Evolutionary conservation across 2,329 filamentous ascomycete genomes (phyloP).

Genomic region (Magnaporthiopsis poae): DNA sequence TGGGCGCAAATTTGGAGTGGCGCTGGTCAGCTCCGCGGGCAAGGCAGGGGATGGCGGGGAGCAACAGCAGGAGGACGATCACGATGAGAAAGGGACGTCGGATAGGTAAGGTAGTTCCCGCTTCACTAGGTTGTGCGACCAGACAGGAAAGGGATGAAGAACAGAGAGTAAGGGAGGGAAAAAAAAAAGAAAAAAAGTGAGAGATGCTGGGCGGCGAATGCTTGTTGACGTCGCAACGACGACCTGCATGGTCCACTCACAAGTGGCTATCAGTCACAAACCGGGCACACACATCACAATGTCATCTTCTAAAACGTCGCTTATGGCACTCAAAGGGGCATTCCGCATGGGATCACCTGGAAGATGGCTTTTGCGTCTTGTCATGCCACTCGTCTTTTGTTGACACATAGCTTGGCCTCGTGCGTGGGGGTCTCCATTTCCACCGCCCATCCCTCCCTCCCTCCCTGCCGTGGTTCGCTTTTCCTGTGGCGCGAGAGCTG

Average conservation of each 20-base stretch:
- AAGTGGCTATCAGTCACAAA: not conserved
- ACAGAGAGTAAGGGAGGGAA: not conserved
- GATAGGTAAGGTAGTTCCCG: not conserved
- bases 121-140: not conserved
- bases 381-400: not conserved
- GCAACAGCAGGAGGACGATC: no score
- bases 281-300: not conserved
- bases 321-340: not conserved
- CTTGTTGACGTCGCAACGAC: not conserved
- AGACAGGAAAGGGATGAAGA: not conserved
- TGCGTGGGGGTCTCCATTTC: not conserved
- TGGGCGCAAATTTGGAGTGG: no score
- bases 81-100: not conserved
- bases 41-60: no score
- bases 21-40: no score
- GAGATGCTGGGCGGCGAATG: not conserved
- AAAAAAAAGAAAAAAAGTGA: not conserved
- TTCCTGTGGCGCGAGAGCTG: not conserved
- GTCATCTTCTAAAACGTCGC: not conserved
- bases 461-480: no score
- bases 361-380: not conserved
- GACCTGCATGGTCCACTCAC: not conserved
- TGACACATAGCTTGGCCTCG: not conserved
- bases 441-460: no score
- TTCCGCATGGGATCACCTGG: no score